Percentiles rank a stretch among this genome's conserved stretches.
These are phyloP conservation scores for Ceratocystis eucalypticola DNA, from an alignment of 2,329 filamentous ascomycete species.

Conservation along the genomic window DNA sequence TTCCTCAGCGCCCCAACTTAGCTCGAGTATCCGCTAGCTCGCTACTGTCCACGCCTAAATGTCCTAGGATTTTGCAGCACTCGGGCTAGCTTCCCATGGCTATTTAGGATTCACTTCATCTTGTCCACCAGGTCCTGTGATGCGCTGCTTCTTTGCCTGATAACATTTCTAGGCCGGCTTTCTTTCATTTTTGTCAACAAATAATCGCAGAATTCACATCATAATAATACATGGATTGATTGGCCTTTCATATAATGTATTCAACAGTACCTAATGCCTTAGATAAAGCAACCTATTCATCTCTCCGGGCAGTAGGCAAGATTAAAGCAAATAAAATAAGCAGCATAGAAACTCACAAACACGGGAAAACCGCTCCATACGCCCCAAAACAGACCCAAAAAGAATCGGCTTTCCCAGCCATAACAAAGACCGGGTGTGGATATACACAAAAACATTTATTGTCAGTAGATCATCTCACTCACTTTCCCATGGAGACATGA, in stretches of 20 bases:
- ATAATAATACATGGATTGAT: no score
- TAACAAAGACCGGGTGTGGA: background rate
- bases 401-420: conserved; percentile 4
- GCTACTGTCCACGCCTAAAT: no score
- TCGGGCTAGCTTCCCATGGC: no score
- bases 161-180: no score
- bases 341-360: background rate
- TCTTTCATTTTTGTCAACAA: no score
- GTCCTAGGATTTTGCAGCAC: no score
- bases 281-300: background rate
- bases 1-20: no score
- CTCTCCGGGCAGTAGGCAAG: background rate
- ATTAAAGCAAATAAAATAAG: background rate
- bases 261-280: background rate
- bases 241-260: background rate
- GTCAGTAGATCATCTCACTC: background rate
- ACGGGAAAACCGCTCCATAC: background rate
- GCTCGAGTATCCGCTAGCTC: no score
- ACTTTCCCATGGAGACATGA: background rate
- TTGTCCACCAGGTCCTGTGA: no score
- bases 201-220: no score
- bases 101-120: no score
- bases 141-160: no score
- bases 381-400: background rate
- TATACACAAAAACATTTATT: conserved; percentile 5